Evolutionary conservation across 345 rosid species (phyloP), one percentile per base, ranked within the genome.

Genomic region (Citrus australasica): DNA sequence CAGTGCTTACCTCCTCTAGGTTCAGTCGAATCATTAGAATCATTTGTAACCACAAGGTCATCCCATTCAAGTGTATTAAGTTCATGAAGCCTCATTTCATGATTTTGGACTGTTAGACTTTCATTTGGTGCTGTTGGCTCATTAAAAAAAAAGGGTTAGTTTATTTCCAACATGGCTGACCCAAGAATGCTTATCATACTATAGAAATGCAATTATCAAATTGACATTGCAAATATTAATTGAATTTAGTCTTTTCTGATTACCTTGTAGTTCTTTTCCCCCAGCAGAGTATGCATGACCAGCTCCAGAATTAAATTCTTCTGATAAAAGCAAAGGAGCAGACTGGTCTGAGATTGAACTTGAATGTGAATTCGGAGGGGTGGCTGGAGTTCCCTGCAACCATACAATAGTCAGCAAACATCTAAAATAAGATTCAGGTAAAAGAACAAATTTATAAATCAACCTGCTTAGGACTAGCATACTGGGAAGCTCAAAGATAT

Each of bases 21-120:
- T 56, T 76, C 78, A 72, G 82, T 64, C 25, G 76, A 83, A 80
- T 80, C 76, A 71, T 80, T 78, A 70, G 81, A 82, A 84, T 90
- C 90, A 67, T 87, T 90, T 63, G 85, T 73, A 71, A 90, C 87
- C 67, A 93, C 79, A 67, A 92, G 90, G 82, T 96, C 97, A 81
- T 96, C 98, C 99, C 99, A 96, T 75, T 96, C 99, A 80, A 96
- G 97, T 17, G 98, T 96, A 83, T 94, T 96, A 83, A 96, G 83
- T 82, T 96, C 99, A 56, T 88, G 97, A 86, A 96, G 90, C 83
- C 84, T 88, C 86, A 81, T 84, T 81, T 89, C 95, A 80, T 90
- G 91, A 83, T 84, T 89, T 81, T 30, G 79, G 73, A 79, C 91
- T 1, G 88, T 83, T 64, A 68, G 79, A 78, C 55, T 80, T 78